Evolutionary conservation across 257 asterid species (phyloP).

Genomic region (Lithospermum erythrorhizon): DNA sequence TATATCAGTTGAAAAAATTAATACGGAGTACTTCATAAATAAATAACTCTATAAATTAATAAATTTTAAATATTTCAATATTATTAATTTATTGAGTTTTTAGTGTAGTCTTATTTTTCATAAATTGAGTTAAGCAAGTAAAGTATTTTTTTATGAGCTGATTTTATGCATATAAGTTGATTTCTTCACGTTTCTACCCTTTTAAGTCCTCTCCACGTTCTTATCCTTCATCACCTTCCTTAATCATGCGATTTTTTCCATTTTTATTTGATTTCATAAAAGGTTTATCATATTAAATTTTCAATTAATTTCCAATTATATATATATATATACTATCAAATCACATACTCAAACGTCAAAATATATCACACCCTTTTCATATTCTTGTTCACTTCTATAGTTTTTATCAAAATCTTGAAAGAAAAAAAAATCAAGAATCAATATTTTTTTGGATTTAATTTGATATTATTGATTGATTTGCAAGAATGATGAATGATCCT

Average conservation of each 20-base stretch:
- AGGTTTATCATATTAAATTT: no score
- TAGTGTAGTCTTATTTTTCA: no score
- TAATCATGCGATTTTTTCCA: conserved; percentile 7
- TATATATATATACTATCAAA: background rate
- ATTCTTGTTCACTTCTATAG: background rate
- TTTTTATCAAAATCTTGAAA: background rate
- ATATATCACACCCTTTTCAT: background rate
- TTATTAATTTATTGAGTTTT: no score
- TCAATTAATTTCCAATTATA: background rate
- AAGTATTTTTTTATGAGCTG: no score
- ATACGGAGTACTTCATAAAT: no score
- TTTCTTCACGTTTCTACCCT: conserved; percentile 13
- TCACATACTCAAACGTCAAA: background rate
- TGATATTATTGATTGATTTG: no score
- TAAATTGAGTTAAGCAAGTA: no score
- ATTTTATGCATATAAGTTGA: conserved; percentile 29
- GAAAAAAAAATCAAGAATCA: no score
- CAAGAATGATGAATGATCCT: conserved; percentile 11
- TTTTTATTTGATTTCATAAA: background rate
- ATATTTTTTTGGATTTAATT: no score
- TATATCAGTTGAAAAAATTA: no score
- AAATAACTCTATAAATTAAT: no score
- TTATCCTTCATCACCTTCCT: conserved; percentile 35
- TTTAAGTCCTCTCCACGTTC: conserved; percentile 19
- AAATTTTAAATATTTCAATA: no score